phyloP scores from a whole-genome alignment of 2,329 filamentous ascomycete genomes.

The Trichocomaceae sp. region DNA sequence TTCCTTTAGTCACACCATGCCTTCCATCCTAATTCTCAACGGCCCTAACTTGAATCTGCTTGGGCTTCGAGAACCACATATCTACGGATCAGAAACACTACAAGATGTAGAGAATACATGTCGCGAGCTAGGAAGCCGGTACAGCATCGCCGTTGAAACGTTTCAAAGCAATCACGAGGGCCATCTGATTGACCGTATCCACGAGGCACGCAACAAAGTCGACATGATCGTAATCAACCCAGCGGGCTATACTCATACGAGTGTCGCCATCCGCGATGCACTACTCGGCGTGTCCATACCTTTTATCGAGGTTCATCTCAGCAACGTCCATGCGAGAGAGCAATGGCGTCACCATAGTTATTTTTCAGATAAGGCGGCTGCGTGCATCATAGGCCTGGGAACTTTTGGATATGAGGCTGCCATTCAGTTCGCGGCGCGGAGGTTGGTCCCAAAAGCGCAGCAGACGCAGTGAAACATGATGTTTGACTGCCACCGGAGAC shows the following conservation, averaged over 20 bases:
- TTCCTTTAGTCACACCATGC: constrained; percentile 1
- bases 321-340: constrained; percentile 67
- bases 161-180: constrained; percentile 79
- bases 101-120: constrained; percentile 51
- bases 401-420: constrained; percentile 57
- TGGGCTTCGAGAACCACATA: constrained; percentile 64
- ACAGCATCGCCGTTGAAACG: constrained; percentile 47
- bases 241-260: constrained; percentile 68
- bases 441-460: constrained; percentile 19
- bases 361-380: constrained; percentile 67
- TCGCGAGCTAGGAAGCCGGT: constrained; percentile 43
- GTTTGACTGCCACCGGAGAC: not conserved
- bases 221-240: constrained; percentile 67
- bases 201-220: constrained; percentile 53
- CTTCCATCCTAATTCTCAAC: constrained; percentile 63
- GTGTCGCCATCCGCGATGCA: constrained; percentile 68
- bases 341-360: constrained; percentile 63
- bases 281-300: constrained; percentile 62
- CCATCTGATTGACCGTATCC: constrained; percentile 65
- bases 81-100: constrained; percentile 67
- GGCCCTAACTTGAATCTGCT: constrained; percentile 79
- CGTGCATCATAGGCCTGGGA: constrained; percentile 64
- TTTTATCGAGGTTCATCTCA: constrained; percentile 72
- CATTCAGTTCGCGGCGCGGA: constrained; percentile 45
- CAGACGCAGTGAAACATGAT: not conserved